phyloP scores from a whole-genome alignment of 2,329 filamentous ascomycete species.

The Pyricularia sp. region DNA sequence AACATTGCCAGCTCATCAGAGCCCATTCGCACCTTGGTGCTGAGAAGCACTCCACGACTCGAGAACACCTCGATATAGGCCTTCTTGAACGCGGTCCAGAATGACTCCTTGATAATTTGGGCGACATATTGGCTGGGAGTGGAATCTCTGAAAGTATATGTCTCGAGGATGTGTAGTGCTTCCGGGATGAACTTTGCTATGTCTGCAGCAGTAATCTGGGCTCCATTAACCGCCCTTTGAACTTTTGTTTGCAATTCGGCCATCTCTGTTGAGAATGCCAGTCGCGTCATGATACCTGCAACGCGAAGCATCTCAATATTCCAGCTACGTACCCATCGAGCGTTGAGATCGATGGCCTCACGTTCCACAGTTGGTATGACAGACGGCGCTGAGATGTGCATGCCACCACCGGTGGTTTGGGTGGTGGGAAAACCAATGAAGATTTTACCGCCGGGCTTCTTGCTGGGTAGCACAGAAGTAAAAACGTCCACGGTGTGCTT shows the following conservation, averaged over 20 bases:
- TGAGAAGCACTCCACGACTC: constrained; percentile 78
- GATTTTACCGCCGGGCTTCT: constrained; percentile 71
- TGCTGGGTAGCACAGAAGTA: constrained; percentile 78
- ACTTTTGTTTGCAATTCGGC: constrained; percentile 57
- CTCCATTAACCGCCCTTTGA: constrained; percentile 30
- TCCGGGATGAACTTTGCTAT: constrained; percentile 64
- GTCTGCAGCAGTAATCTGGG: constrained; percentile 51
- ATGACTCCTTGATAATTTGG: constrained; percentile 84
- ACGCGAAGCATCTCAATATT: constrained; percentile 88
- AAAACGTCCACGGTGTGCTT: constrained; percentile 64
- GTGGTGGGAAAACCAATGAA: constrained; percentile 98
- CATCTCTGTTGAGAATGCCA: constrained; percentile 88
- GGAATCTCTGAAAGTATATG: constrained; percentile 82
- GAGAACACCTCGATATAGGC: constrained; percentile 82
- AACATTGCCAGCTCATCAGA: constrained; percentile 60
- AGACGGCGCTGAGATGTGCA: constrained; percentile 91
- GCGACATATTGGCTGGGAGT: constrained; percentile 81
- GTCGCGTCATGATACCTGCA: constrained; percentile 79
- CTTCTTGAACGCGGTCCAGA: constrained; percentile 84
- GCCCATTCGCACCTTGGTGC: constrained; percentile 69
- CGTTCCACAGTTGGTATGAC: constrained; percentile 96
- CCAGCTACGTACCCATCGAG: constrained; percentile 89
- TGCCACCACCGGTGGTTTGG: constrained; percentile 88
- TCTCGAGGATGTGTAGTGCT: constrained; percentile 73
- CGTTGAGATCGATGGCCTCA: constrained; percentile 94